Conservation (phyloP, 805 yeast species). For the Nakazawaea populi region DNA sequence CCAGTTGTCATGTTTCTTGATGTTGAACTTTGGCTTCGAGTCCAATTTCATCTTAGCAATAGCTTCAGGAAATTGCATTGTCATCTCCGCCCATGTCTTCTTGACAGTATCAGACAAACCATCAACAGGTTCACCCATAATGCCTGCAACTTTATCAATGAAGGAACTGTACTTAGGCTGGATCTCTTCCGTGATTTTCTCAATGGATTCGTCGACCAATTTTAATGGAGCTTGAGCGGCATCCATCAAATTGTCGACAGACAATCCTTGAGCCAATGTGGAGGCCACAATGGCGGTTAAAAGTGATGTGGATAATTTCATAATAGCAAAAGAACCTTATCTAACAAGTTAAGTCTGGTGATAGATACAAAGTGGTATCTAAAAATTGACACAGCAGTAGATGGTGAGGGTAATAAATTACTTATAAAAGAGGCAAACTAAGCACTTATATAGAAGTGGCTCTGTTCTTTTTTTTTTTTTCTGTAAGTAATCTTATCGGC, state of each 20-base stretch:
- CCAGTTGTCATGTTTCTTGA: slow-evolving; percentile 28
- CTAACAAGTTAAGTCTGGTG: too few species aligned
- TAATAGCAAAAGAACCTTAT: background rate
- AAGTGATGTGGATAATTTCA: slow-evolving; percentile 10
- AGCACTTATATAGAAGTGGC: slow-evolving; percentile 3
- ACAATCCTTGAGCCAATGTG: slow-evolving; percentile 6
- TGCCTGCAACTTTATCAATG: slow-evolving; percentile 36
- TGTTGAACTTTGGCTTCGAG: slow-evolving; percentile 42
- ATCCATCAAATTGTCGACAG: slow-evolving; percentile 5
- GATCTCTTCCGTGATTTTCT: background rate
- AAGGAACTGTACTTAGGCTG: background rate
- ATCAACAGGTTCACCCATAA: slow-evolving; percentile 45
- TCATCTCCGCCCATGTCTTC: slow-evolving; percentile 58
- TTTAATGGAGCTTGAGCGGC: slow-evolving; percentile 3
- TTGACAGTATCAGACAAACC: slow-evolving; percentile 43
- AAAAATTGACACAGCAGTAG: background rate
- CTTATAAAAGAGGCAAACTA: too few species aligned
- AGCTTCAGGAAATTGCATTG: slow-evolving; percentile 52
- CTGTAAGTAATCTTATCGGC: slow-evolving; percentile 2
- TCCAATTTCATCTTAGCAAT: slow-evolving; percentile 41
- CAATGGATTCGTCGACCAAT: background rate
- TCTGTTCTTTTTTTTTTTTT: background rate
- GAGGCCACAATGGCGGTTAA: slow-evolving; percentile 9
- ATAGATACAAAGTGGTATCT: background rate
- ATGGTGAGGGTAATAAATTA: background rate